Conservation (phyloP, 805 yeast species). For the Lipomyces sp. region DNA sequence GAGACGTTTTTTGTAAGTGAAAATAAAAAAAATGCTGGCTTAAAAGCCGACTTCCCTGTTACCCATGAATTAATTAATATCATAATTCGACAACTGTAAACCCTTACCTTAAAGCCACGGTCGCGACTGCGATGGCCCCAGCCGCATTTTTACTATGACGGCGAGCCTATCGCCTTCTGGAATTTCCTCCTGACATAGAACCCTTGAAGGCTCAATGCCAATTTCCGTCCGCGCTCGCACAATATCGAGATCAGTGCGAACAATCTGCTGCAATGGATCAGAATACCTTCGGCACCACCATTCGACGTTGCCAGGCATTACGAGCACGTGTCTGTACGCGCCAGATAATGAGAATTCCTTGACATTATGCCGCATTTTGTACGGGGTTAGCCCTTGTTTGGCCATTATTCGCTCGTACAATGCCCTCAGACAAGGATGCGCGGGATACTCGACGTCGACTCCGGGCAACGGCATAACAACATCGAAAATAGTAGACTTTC, state of each 20-base stretch:
- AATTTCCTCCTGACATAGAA: slow-evolving; percentile 12
- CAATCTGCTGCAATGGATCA: slow-evolving; percentile 69
- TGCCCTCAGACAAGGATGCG: slow-evolving; percentile 52
- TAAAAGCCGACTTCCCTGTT: no score
- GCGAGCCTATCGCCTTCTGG: slow-evolving; percentile 61
- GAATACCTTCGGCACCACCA: slow-evolving; percentile 66
- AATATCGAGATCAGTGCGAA: slow-evolving; percentile 76
- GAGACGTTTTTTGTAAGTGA: no score
- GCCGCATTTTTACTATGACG: slow-evolving; percentile 71
- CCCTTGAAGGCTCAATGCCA: slow-evolving; percentile 19
- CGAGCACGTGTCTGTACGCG: slow-evolving; percentile 75
- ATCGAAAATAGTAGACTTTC: slow-evolving; percentile 72
- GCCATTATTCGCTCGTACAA: slow-evolving; percentile 68
- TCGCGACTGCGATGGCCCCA: slow-evolving; percentile 90
- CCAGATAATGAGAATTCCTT: slow-evolving; percentile 93
- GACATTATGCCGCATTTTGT: slow-evolving; percentile 79
- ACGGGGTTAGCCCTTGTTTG: slow-evolving; percentile 80
- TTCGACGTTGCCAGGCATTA: slow-evolving; percentile 66
- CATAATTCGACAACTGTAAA: background rate
- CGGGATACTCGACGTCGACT: slow-evolving; percentile 85
- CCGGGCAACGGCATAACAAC: slow-evolving; percentile 97
- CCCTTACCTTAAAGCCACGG: slow-evolving; percentile 91
- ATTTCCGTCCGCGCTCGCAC: slow-evolving; percentile 46
- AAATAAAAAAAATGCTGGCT: no score
- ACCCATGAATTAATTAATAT: no score